A percentile compares a stretch with the other conserved stretches of the same genome.
Conservation (phyloP, 176 grass and related monocot species). For the Thalia dealbata region DNA sequence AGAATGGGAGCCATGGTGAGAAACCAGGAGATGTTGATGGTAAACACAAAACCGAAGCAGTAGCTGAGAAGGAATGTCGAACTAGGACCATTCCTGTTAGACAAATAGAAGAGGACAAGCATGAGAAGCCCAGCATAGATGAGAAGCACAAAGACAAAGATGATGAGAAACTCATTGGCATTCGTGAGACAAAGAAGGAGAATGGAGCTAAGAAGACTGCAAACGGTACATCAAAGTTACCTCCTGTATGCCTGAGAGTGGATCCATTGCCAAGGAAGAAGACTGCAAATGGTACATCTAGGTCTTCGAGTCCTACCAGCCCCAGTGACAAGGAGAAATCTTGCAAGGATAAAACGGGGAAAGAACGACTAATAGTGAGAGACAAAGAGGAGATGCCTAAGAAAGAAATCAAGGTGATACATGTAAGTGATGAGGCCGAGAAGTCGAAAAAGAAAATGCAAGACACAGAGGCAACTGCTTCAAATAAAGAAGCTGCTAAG, state of each 20-base stretch:
- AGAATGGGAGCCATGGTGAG: conserved; percentile 29
- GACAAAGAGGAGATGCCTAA: background rate
- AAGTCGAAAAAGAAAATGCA: conserved; percentile 8
- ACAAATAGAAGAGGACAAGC: conserved; percentile 8
- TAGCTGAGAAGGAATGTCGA: conserved; percentile 11
- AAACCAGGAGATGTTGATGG: conserved; percentile 11
- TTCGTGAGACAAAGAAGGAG: conserved; percentile 21
- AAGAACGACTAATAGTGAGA: background rate
- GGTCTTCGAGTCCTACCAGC: conserved; percentile 24
- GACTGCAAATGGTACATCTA: conserved; percentile 39
- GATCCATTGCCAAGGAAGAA: conserved; percentile 63
- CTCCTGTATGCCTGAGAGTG: conserved; percentile 70
- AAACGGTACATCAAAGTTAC: conserved; percentile 42
- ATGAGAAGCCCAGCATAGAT: conserved; percentile 17
- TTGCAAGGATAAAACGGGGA: conserved; percentile 15
- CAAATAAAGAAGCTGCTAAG: conserved; percentile 13
- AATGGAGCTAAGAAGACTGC: conserved; percentile 28
- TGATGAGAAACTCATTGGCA: conserved; percentile 19
- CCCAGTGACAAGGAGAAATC: conserved; percentile 14
- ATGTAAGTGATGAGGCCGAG: background rate
- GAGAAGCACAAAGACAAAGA: conserved; percentile 9
- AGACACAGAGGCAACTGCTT: conserved; percentile 12
- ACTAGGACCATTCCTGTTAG: conserved; percentile 20
- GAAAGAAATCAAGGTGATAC: background rate
- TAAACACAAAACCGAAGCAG: background rate